A percentile compares a stretch with the other conserved stretches of the same genome.
Evolutionary conservation across 495 filamentous ascomycete genomes (phyloP).

Genomic region (Paragyromitra xinjiangensis): DNA sequence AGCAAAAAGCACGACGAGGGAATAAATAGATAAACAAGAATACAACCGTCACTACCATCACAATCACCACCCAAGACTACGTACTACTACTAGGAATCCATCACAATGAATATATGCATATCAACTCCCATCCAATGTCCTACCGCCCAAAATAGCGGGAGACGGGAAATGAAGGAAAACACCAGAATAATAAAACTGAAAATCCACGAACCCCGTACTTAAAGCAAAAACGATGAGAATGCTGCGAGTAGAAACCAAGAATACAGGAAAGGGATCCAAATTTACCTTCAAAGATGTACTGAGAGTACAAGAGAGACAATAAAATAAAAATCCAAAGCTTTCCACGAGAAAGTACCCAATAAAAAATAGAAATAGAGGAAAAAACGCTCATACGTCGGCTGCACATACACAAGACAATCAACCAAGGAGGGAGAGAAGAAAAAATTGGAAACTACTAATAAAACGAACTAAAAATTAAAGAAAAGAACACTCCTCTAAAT

Average conservation of each 20-base stretch:
- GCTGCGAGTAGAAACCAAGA: constrained; percentile 47
- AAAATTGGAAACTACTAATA: constrained; percentile 54
- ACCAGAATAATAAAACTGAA: constrained; percentile 45
- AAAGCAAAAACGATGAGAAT: constrained; percentile 46
- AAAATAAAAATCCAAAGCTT: constrained; percentile 52
- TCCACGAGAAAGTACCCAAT: constrained; percentile 45
- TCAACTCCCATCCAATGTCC: constrained; percentile 40
- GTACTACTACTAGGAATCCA: constrained; percentile 50
- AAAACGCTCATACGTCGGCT: constrained; percentile 41
- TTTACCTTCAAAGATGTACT: constrained; percentile 53
- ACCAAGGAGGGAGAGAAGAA: constrained; percentile 37
- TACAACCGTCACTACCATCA: constrained; percentile 25
- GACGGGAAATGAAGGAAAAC: constrained; percentile 31
- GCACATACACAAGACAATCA: constrained; percentile 54
- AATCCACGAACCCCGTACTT: constrained; percentile 46
- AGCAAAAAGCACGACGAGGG: constrained; percentile 23
- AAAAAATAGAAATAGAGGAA: constrained; percentile 42
- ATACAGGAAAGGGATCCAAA: constrained; percentile 51
- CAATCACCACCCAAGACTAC: constrained; percentile 34
- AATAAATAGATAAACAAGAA: constrained; percentile 49
- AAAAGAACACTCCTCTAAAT: constrained; percentile 50
- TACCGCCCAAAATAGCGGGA: constrained; percentile 25
- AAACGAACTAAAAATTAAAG: constrained; percentile 55
- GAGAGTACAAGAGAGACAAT: constrained; percentile 49
- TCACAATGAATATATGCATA: constrained; percentile 49